Evolutionary conservation across 345 rosid genomes (phyloP).

Genomic region (Brassica cretica): DNA sequence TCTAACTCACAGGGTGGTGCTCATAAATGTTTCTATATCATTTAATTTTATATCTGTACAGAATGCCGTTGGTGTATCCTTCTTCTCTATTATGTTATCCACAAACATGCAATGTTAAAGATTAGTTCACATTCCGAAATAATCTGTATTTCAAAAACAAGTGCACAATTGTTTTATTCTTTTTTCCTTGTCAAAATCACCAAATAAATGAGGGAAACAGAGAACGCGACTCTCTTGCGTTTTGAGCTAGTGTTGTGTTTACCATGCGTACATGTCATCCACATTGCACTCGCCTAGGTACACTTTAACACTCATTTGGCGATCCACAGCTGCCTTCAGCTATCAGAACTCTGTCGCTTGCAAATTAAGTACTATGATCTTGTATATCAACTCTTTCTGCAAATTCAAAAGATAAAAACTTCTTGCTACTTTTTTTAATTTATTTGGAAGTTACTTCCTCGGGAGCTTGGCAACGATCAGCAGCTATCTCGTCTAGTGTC

Average conservation of each 20-base stretch:
- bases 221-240: constrained; percentile 12
- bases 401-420: constrained; percentile 19
- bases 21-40: constrained; percentile 25
- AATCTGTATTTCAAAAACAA: constrained; percentile 20
- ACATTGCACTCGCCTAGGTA: constrained; percentile 82
- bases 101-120: constrained; percentile 14
- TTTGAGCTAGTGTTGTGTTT: constrained; percentile 15
- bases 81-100: constrained; percentile 3
- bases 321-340: constrained; percentile 96
- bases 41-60: constrained; percentile 26
- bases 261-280: constrained; percentile 58
- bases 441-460: constrained; percentile 53
- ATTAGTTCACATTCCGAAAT: constrained; percentile 10
- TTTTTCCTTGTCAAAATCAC: not conserved
- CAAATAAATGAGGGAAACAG: constrained; percentile 12
- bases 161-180: constrained; percentile 21
- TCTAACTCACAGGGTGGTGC: not conserved
- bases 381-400: constrained; percentile 96
- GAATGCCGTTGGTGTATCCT: constrained; percentile 21
- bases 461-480: constrained; percentile 86
- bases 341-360: constrained; percentile 81
- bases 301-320: constrained; percentile 82
- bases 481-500: constrained; percentile 83
- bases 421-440: constrained; percentile 2
- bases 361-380: constrained; percentile 91